phyloP scores from a whole-genome alignment of 2,329 filamentous ascomycete genomes.

The Escovopsis sp. region DNA sequence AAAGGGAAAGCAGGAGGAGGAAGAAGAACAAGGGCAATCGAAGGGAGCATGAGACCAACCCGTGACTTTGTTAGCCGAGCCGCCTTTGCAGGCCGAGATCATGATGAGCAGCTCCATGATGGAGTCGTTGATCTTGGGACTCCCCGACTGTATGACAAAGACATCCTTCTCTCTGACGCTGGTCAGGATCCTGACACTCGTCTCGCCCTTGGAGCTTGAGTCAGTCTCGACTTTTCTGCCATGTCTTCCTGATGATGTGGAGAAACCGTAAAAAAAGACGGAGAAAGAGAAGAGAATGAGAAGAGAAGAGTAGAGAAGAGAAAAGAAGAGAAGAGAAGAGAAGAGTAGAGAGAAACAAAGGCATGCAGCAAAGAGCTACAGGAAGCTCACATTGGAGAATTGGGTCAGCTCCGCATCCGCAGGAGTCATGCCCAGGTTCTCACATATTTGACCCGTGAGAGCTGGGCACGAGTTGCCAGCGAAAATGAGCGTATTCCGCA shows the following conservation, averaged over 20 bases:
- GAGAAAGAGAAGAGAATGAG: no score
- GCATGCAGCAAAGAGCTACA: constrained; percentile 8
- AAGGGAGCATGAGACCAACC: constrained; percentile 38
- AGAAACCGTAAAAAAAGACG: neutral
- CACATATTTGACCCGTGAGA: constrained; percentile 51
- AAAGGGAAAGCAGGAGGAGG: no score
- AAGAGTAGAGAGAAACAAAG: neutral
- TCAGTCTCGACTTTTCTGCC: constrained; percentile 8
- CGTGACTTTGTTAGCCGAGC: constrained; percentile 90
- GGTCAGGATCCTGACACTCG: constrained; percentile 52
- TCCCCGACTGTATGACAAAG: constrained; percentile 96
- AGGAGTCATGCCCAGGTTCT: constrained; percentile 50
- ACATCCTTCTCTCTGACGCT: constrained; percentile 95
- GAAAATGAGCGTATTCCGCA: constrained; percentile 55
- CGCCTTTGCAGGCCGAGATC: constrained; percentile 97
- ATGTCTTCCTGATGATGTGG: constrained; percentile 1
- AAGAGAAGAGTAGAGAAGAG: no score
- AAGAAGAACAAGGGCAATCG: no score
- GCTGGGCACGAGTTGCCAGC: constrained; percentile 52
- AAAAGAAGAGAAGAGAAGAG: no score
- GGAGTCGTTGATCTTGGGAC: constrained; percentile 90
- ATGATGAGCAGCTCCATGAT: constrained; percentile 99
- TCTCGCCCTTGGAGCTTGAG: constrained; percentile 42
- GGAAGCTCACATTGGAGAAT: constrained; percentile 51
- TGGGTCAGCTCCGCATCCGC: constrained; percentile 52